These are phyloP conservation scores for Yamadazyma sp. DNA, from an alignment of 805 yeast genomes.

Conservation along the genomic window DNA sequence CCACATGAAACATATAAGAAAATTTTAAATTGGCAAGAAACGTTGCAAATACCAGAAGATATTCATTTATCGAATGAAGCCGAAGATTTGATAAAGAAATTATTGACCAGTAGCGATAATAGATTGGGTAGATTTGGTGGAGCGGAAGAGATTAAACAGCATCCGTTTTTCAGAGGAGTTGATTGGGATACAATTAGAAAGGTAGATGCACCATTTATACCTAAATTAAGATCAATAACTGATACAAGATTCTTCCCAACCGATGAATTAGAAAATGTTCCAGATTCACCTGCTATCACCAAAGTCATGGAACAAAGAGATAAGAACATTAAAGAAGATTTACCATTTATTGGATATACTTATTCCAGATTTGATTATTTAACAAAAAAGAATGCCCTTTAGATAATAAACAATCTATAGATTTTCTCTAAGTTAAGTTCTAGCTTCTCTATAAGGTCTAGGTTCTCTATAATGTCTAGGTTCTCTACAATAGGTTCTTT, in stretches of 20 bases:
- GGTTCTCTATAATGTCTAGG: too few relatives aligned
- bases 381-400: constrained; percentile 67
- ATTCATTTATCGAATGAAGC: constrained; percentile 85
- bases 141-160: constrained; percentile 84
- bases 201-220: constrained; percentile 91
- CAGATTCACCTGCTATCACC: constrained; percentile 69
- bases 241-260: constrained; percentile 98
- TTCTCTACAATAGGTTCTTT: too few relatives aligned
- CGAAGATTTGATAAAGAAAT: constrained; percentile 76
- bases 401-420: too few relatives aligned
- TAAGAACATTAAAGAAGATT: constrained; percentile 67
- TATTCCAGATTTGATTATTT: constrained; percentile 91
- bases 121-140: constrained; percentile 89
- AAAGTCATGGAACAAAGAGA: constrained; percentile 65
- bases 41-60: constrained; percentile 86
- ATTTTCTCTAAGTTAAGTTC: too few relatives aligned
- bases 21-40: constrained; percentile 87
- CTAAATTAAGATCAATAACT: constrained; percentile 85
- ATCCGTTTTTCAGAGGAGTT: constrained; percentile 93
- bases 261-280: constrained; percentile 84
- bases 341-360: constrained; percentile 97
- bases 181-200: constrained; percentile 88
- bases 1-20: constrained; percentile 92
- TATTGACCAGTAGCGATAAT: constrained; percentile 74
- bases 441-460: too few relatives aligned